phyloP scores from a whole-genome alignment of 331 rosid genomes.

The Pyracantha coccinea region DNA sequence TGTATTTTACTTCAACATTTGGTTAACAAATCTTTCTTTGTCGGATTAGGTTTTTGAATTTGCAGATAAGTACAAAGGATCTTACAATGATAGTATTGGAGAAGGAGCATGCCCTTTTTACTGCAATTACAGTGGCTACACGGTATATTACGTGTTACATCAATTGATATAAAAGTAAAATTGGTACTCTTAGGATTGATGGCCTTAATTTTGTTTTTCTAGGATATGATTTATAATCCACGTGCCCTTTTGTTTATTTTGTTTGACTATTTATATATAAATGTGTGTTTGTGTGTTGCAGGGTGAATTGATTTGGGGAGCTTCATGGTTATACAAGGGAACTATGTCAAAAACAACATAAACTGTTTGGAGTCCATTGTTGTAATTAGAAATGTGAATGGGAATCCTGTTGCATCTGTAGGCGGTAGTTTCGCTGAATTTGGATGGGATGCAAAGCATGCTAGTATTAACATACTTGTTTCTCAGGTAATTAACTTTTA shows the following conservation, averaged over 20 bases:
- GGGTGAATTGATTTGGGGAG: conserved; percentile 72
- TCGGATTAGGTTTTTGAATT: conserved; percentile 45
- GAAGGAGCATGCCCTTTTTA: conserved; percentile 47
- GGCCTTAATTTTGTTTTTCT: not conserved
- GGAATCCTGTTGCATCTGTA: not conserved
- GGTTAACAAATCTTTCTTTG: not conserved
- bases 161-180: not conserved
- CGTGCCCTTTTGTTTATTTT: too few species aligned
- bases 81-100: conserved; percentile 35
- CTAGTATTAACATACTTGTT: conserved; percentile 49
- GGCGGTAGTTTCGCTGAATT: conserved; percentile 35
- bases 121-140: conserved; percentile 24
- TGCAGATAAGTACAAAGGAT: conserved; percentile 49
- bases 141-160: not conserved
- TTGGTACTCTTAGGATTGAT: not conserved
- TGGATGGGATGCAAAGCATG: conserved; percentile 71
- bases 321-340: conserved; percentile 57
- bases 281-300: not conserved
- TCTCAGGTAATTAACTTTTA: conserved; percentile 27
- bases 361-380: conserved; percentile 11
- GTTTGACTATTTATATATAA: too few species aligned
- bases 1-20: not conserved
- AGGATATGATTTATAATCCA: too few species aligned
- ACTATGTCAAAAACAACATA: conserved; percentile 27
- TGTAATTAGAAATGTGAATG: conserved; percentile 2